These are phyloP conservation scores for Acer yangbiense DNA, from an alignment of 345 rosid genomes.

Conservation along the genomic window DNA sequence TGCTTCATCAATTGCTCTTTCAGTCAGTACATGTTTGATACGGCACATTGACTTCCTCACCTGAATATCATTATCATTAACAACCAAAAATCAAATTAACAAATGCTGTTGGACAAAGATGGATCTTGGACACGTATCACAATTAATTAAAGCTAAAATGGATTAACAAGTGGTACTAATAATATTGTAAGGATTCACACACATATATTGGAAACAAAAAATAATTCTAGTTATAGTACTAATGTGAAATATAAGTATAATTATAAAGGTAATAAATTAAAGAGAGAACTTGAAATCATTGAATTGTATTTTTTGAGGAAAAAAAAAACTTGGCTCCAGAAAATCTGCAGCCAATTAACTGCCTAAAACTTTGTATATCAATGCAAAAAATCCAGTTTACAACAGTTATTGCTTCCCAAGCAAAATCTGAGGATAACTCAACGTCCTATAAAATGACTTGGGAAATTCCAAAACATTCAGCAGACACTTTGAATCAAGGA, in stretches of 20 bases:
- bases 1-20: conserved; percentile 83
- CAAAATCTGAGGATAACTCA: too few relatives aligned
- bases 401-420: too few relatives aligned
- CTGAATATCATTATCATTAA: conserved; percentile 37
- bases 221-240: neutral
- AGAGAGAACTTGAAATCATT: too few relatives aligned
- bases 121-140: neutral
- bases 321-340: too few relatives aligned
- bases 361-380: too few relatives aligned
- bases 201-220: neutral
- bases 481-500: too few relatives aligned
- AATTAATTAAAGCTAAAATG: neutral
- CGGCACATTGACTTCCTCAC: conserved; percentile 88
- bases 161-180: neutral
- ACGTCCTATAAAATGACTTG: too few relatives aligned
- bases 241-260: neutral
- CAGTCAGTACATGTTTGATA: conserved; percentile 81
- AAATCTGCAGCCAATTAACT: too few relatives aligned
- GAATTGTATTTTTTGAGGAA: too few relatives aligned
- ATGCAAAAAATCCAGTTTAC: too few relatives aligned
- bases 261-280: too few relatives aligned
- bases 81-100: conserved; percentile 11
- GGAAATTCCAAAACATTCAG: too few relatives aligned
- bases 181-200: neutral
- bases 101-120: neutral